These are phyloP conservation scores for Penicillium mononematosum DNA, from an alignment of 495 filamentous ascomycete species.

Conservation along the genomic window DNA sequence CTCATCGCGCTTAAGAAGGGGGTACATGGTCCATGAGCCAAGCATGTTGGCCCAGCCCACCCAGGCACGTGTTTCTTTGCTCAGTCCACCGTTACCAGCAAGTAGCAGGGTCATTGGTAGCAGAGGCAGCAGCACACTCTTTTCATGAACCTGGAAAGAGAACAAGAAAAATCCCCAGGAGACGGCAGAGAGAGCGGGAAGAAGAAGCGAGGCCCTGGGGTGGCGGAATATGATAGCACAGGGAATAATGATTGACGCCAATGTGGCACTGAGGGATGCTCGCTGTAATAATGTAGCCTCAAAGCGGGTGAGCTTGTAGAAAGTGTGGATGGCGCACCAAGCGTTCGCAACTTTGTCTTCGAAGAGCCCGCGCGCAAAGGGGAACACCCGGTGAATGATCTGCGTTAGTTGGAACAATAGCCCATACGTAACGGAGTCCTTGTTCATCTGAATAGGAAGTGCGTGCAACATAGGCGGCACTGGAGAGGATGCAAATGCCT, in stretches of 20 bases:
- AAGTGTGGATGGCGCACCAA: constrained; percentile 88
- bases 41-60: constrained; percentile 90
- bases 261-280: constrained; percentile 72
- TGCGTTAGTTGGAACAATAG: constrained; percentile 74
- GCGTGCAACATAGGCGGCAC: constrained; percentile 58
- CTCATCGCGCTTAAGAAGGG: constrained; percentile 80
- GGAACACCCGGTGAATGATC: constrained; percentile 84
- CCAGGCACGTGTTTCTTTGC: constrained; percentile 77
- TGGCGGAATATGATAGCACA: constrained; percentile 75
- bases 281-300: constrained; percentile 67
- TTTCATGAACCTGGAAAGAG: constrained; percentile 97
- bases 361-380: constrained; percentile 89
- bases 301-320: constrained; percentile 78
- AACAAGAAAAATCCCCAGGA: constrained; percentile 98
- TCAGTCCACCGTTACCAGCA: constrained; percentile 70
- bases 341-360: constrained; percentile 99
- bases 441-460: constrained; percentile 58
- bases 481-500: constrained; percentile 41
- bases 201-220: constrained; percentile 72
- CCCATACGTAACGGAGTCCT: constrained; percentile 65
- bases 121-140: constrained; percentile 86
- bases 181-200: constrained; percentile 72
- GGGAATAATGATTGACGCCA: constrained; percentile 72
- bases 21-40: constrained; percentile 91
- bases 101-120: constrained; percentile 89